Conservation (phyloP, 2,329 filamentous ascomycete genomes). For the Monosporascus sp. region DNA sequence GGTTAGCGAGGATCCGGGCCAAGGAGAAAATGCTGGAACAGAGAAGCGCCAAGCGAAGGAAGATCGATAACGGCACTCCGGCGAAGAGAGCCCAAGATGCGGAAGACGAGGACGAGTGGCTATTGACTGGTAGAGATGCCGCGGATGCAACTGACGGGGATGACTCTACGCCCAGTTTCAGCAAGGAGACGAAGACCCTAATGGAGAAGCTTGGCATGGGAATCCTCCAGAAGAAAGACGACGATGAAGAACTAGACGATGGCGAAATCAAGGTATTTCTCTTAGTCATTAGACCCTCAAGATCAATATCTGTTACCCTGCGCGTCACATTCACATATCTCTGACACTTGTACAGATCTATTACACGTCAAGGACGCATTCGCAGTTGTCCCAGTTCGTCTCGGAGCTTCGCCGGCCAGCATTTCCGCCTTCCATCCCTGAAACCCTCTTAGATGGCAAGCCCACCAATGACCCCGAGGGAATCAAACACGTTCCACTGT, state of each 20-base stretch:
- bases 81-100: slow-evolving; percentile 11
- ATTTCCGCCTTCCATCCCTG: slow-evolving; percentile 66
- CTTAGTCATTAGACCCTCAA: too few relatives aligned
- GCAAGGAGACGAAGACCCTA: slow-evolving; percentile 68
- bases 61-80: slow-evolving; percentile 30
- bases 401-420: slow-evolving; percentile 73
- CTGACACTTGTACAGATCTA: slow-evolving; percentile 52
- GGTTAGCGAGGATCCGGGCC: slow-evolving; percentile 59
- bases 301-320: too few relatives aligned
- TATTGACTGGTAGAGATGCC: slow-evolving; percentile 66
- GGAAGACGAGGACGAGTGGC: slow-evolving; percentile 56
- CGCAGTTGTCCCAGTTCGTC: slow-evolving; percentile 83
- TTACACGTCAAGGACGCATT: slow-evolving; percentile 90
- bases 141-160: slow-evolving; percentile 26
- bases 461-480: slow-evolving; percentile 39
- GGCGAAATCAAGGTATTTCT: slow-evolving; percentile 61
- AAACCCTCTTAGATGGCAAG: slow-evolving; percentile 25
- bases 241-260: slow-evolving; percentile 41
- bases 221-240: slow-evolving; percentile 23
- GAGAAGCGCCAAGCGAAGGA: slow-evolving; percentile 40
- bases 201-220: slow-evolving; percentile 60
- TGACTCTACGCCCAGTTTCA: slow-evolving; percentile 50
- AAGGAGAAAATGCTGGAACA: slow-evolving; percentile 54
- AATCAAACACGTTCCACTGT: slow-evolving; percentile 76
- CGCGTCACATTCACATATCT: not conserved